phyloP scores from a whole-genome alignment of 441 rosid species.

The Corymbia citriodora region DNA sequence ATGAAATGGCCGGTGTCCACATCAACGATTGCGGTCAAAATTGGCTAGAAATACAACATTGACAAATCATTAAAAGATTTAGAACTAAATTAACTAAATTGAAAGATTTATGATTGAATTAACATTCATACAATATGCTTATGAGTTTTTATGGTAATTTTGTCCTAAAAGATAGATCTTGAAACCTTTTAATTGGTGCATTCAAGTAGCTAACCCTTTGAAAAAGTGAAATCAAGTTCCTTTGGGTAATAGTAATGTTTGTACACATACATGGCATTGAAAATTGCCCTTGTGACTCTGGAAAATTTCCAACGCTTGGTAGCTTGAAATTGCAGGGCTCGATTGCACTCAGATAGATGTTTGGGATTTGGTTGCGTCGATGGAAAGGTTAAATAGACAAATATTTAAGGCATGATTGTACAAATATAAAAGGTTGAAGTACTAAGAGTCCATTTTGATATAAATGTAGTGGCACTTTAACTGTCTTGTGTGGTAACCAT shows the following conservation, averaged over 20 bases:
- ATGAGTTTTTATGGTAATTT: neutral
- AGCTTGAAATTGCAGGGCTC: neutral
- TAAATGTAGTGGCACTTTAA: neutral
- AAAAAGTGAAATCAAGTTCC: neutral
- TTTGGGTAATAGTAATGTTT: neutral
- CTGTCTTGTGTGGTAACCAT: neutral
- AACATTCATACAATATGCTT: fast-evolving
- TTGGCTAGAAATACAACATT: neutral
- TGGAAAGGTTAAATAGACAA: neutral
- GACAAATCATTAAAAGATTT: neutral
- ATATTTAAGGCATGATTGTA: neutral
- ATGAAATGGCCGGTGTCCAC: fast-evolving
- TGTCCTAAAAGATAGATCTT: neutral
- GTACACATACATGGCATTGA: neutral
- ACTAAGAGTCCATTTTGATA: neutral
- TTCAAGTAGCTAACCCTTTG: neutral
- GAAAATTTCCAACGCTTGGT: neutral
- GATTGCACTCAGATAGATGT: neutral
- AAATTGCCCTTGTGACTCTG: neutral
- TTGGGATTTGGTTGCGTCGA: neutral
- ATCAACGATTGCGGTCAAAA: neutral
- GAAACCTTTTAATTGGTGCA: neutral
- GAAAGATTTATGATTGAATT: neutral
- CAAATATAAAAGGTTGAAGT: neutral
- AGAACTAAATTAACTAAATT: neutral